These are phyloP conservation scores for Coemansia sp. DNA, from an alignment of 192 early-diverging fungal species.

Conservation along the genomic window DNA sequence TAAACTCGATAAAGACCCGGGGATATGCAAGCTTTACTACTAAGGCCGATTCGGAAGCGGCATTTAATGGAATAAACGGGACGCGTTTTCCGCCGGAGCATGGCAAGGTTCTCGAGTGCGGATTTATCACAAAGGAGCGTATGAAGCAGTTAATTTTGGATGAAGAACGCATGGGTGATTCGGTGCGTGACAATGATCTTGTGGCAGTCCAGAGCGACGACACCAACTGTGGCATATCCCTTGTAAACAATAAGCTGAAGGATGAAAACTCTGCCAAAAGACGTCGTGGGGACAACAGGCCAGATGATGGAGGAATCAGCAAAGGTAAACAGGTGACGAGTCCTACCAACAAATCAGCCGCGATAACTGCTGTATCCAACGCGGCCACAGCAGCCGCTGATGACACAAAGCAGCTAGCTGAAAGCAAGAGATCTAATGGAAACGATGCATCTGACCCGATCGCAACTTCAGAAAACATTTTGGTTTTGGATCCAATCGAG, in stretches of 20 bases:
- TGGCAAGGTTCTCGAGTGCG: constrained; percentile 41
- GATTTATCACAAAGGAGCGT: constrained; percentile 35
- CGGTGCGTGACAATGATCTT: constrained; percentile 36
- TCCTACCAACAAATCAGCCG: constrained; percentile 10
- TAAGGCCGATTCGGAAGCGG: constrained; percentile 22
- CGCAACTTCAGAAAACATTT: not conserved
- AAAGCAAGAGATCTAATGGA: not conserved
- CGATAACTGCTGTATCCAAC: constrained; percentile 18
- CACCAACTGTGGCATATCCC: constrained; percentile 40
- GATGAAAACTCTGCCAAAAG: constrained; percentile 22
- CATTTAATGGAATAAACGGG: constrained; percentile 29
- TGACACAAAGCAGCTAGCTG: constrained; percentile 11
- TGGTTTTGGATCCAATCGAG: not conserved
- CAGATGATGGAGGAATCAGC: not conserved
- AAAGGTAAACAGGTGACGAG: constrained; percentile 7
- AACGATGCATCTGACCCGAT: not conserved
- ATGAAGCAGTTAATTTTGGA: constrained; percentile 33
- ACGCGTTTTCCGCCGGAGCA: constrained; percentile 36
- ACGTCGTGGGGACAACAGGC: constrained; percentile 23
- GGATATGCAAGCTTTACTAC: constrained; percentile 39
- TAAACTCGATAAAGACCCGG: constrained; percentile 54
- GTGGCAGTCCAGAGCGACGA: constrained; percentile 16
- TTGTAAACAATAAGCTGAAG: constrained; percentile 16
- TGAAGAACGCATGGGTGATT: constrained; percentile 29
- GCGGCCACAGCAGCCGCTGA: constrained; percentile 38